Evolutionary conservation across 2,329 filamentous ascomycete genomes (phyloP).

Genomic region (Paraphoma chrysanthemicola): DNA sequence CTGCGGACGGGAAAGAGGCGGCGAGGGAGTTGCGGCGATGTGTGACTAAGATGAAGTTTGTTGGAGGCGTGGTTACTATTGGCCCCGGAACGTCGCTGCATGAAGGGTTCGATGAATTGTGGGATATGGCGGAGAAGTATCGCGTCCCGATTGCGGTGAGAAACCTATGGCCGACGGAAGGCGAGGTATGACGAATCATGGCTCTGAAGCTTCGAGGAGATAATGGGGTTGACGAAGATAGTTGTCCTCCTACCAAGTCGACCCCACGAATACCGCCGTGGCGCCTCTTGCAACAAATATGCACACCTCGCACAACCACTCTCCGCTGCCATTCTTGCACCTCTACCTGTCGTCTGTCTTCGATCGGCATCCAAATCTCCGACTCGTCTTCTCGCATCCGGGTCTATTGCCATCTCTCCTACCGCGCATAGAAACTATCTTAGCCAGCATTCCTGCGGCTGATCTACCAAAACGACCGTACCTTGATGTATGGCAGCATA

Average conservation of each 20-base stretch:
- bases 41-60: constrained; percentile 54
- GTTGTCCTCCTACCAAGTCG: constrained; percentile 18
- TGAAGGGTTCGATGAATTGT: constrained; percentile 53
- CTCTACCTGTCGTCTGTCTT: constrained; percentile 63
- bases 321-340: constrained; percentile 56
- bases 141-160: constrained; percentile 47
- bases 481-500: constrained; percentile 60
- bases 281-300: constrained; percentile 25
- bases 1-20: constrained; percentile 40
- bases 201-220: background rate
- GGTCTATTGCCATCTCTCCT: constrained; percentile 63
- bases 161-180: constrained; percentile 23
- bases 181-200: constrained; percentile 19
- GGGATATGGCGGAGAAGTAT: constrained; percentile 47
- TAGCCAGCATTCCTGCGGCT: constrained; percentile 23
- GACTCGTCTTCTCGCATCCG: constrained; percentile 62
- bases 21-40: constrained; percentile 50
- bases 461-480: constrained; percentile 46
- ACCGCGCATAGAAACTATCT: constrained; percentile 51
- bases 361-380: constrained; percentile 61
- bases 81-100: constrained; percentile 51
- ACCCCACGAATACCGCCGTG: constrained; percentile 14
- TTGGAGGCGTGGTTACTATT: constrained; percentile 58
- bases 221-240: constrained; percentile 3
- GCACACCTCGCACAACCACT: constrained; percentile 60